Base-by-base conservation (phyloP, 139 green algal genomes). In the Coccomyxa sp. region DNA sequence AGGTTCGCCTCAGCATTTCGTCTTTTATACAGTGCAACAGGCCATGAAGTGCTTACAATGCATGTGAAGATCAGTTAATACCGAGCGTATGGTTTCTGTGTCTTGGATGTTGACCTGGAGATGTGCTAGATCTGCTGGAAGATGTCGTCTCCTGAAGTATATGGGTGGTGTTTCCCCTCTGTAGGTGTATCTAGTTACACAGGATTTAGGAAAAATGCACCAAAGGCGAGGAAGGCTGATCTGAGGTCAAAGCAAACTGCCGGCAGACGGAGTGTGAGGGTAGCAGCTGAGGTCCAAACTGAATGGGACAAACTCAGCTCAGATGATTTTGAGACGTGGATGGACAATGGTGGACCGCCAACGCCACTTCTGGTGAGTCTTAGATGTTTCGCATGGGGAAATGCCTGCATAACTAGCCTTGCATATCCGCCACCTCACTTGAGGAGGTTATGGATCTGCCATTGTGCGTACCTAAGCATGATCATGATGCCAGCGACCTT, bases 341-440 rank as follows among this genome's bases (percentile, higher is more conserved):
- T 25, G 27, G 89, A 93, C 45, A 83, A 90, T 1, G 66, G 84
- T 7, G 94, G 94, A 30, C 95, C 96, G 0, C 89, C 92, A 30
- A 99, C 96, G 25, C 96, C 96, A 4, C 88, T 99, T 79, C 92
- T 99, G 76, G 96, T 68, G 76, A 58, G 76, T 14, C 76, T 7
- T 7, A 51, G 38, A 3, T 7, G 38, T 7, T 0, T 1, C 28
- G 71, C 71, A 77, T 77, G 31, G 14, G n/a, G 23, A 31, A 18
- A 45, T 32, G 71, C 14, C 71, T 45, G 1, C 71, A 77, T 31
- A 1, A 32, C 16, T 15, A 77, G 16, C n/a, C 1, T 77, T 38
- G 71, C 71, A 31, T 77, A n/a, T 31, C 71, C 9, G 71, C n/a
- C 3, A 27, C 66, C 66, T 10, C 21, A 27, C 21, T 23, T 3